These are phyloP conservation scores for Ustilago loliicola DNA, from an alignment of 1,284 basidiomycete species.

Conservation along the genomic window DNA sequence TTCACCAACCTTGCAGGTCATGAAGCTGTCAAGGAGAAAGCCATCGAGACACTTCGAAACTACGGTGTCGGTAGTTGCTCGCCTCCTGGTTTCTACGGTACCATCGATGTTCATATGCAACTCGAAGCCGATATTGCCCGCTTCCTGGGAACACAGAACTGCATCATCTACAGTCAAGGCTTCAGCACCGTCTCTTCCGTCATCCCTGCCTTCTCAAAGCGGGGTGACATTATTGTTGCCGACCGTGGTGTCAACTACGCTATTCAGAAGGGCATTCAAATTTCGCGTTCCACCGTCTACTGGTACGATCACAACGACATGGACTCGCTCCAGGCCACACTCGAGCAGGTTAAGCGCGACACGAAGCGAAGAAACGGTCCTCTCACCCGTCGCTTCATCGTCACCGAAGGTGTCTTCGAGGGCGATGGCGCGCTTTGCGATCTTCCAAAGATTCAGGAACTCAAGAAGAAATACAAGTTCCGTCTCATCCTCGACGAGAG, in stretches of 20 bases:
- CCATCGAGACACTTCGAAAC: constrained; percentile 86
- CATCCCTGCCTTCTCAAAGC: constrained; percentile 97
- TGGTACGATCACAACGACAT: constrained; percentile 98
- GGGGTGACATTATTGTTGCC: constrained; percentile 97
- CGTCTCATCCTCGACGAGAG: constrained; percentile 94
- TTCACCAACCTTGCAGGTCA: constrained; percentile 91
- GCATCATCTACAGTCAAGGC: constrained; percentile 94
- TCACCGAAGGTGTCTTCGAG: constrained; percentile 97
- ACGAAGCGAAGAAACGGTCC: constrained; percentile 84
- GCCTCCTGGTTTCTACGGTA: constrained; percentile 97
- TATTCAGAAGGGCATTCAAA: constrained; percentile 97
- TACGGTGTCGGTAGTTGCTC: constrained; percentile 97
- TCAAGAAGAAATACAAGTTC: constrained; percentile 96
- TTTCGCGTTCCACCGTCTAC: constrained; percentile 87
- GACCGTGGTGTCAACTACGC: constrained; percentile 94
- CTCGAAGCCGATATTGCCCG: constrained; percentile 89
- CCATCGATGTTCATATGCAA: constrained; percentile 90
- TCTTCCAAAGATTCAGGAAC: constrained; percentile 89
- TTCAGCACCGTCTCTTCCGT: constrained; percentile 93
- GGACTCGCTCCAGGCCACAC: constrained; percentile 87
- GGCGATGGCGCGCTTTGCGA: constrained; percentile 92
- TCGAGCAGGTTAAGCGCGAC: constrained; percentile 87
- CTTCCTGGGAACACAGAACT: constrained; percentile 87
- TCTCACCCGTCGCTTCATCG: constrained; percentile 91
- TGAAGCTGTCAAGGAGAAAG: constrained; percentile 86